These are phyloP conservation scores for Penicillium turbatum DNA, from an alignment of 495 filamentous ascomycete genomes.

Conservation along the genomic window DNA sequence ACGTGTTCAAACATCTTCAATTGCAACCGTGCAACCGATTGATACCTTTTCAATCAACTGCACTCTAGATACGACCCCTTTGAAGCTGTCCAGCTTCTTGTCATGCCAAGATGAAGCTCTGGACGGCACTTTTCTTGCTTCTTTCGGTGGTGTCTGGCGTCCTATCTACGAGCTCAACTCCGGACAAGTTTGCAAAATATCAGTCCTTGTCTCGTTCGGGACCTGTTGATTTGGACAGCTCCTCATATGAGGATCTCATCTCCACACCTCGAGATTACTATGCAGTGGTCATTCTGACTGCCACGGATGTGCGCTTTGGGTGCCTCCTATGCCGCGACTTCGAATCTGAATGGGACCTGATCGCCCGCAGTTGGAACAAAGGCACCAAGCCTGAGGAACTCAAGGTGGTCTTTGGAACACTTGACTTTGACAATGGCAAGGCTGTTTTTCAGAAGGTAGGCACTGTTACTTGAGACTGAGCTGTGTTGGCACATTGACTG, in stretches of 20 bases:
- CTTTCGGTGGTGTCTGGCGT: slow-evolving; percentile 47
- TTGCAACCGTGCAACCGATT: slow-evolving; percentile 11
- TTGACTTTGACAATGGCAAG: slow-evolving; percentile 86
- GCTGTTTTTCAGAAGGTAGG: slow-evolving; percentile 81
- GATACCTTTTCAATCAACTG: slow-evolving; percentile 6
- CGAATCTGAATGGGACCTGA: slow-evolving; percentile 89
- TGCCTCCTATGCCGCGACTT: slow-evolving; percentile 87
- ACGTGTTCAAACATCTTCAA: slow-evolving; percentile 8
- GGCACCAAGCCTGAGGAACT: slow-evolving; percentile 70
- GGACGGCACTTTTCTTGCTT: slow-evolving; percentile 49
- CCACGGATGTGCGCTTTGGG: slow-evolving; percentile 76
- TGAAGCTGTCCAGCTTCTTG: slow-evolving; percentile 8
- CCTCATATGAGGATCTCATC: slow-evolving; percentile 69
- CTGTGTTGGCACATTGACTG: not conserved
- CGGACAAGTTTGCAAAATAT: slow-evolving; percentile 60
- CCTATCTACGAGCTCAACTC: slow-evolving; percentile 23
- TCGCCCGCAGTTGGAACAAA: slow-evolving; percentile 81
- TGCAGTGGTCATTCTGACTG: slow-evolving; percentile 79
- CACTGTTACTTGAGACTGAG: not conserved
- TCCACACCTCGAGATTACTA: slow-evolving; percentile 76
- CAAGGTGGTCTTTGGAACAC: slow-evolving; percentile 72
- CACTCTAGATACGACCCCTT: not conserved
- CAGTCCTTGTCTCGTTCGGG: slow-evolving; percentile 60
- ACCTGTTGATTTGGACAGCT: slow-evolving; percentile 72
- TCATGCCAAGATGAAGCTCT: slow-evolving; percentile 49